Evolutionary conservation across 2,329 filamentous ascomycete genomes (phyloP).

Genomic region (Pseudocercospora musae): DNA sequence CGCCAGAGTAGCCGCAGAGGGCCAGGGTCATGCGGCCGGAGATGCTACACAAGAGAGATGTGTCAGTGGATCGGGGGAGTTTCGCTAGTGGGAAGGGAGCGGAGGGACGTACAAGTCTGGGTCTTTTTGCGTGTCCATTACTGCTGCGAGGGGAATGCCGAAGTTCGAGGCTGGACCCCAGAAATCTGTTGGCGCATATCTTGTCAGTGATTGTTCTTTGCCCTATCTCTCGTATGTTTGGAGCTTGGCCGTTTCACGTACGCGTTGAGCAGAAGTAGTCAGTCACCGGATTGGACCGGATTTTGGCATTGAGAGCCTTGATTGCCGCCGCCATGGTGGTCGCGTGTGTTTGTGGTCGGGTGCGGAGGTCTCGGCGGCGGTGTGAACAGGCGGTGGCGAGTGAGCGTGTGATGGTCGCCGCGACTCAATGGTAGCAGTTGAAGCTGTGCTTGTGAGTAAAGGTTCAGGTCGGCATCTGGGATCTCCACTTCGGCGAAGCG

Average conservation of each 20-base stretch:
- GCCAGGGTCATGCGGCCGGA: conserved; percentile 63
- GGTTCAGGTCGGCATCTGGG: background rate
- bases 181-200: conserved; percentile 41
- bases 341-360: background rate
- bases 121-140: conserved; percentile 54
- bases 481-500: background rate
- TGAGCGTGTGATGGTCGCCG: background rate
- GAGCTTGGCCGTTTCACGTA: conserved; percentile 41
- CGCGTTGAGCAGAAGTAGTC: conserved; percentile 55
- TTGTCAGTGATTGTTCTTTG: background rate
- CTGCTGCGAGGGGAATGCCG: conserved; percentile 53
- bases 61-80: background rate
- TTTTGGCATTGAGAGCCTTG: conserved; percentile 53
- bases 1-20: conserved; percentile 58
- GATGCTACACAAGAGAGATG: conserved; percentile 48
- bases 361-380: background rate
- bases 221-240: background rate
- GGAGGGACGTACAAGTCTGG: conserved; percentile 46
- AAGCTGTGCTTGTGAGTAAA: background rate
- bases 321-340: conserved; percentile 51
- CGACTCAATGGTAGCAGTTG: background rate
- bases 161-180: conserved; percentile 49
- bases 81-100: background rate
- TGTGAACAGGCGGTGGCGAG: background rate
- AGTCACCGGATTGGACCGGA: conserved; percentile 47